phyloP scores from a whole-genome alignment of 2,329 filamentous ascomycete species.

The Trichoderma sp. region DNA sequence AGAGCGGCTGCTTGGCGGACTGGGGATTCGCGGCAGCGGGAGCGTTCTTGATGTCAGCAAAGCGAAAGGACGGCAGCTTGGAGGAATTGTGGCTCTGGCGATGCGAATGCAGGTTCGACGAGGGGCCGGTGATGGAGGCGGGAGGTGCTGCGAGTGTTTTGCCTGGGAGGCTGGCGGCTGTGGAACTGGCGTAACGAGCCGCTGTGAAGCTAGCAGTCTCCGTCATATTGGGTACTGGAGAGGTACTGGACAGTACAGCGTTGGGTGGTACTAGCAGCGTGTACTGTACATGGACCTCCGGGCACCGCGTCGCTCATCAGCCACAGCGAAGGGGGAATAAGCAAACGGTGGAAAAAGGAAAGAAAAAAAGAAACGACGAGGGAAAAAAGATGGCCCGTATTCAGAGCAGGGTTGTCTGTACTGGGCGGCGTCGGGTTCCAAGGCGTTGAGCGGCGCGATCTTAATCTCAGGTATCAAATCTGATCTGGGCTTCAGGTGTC shows the following conservation, averaged over 20 bases:
- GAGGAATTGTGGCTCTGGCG: conserved; percentile 57
- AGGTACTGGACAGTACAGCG: conserved; percentile 4
- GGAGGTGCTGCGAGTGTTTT: conserved; percentile 22
- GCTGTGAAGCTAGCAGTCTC: conserved; percentile 24
- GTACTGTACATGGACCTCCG: conserved; percentile 6
- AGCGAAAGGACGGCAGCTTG: conserved; percentile 57
- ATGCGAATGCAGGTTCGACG: conserved; percentile 44
- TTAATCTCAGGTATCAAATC: neutral
- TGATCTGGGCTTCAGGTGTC: neutral
- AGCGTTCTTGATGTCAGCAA: conserved; percentile 47
- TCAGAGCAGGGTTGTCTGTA: neutral
- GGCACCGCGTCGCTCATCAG: conserved; percentile 16
- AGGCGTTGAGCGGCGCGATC: neutral
- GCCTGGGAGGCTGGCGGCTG: conserved; percentile 20
- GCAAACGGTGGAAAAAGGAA: neutral
- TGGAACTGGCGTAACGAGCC: conserved; percentile 22
- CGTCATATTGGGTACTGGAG: conserved; percentile 20
- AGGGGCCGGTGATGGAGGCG: conserved; percentile 22
- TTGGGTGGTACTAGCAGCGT: conserved; percentile 4
- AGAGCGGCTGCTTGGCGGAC: conserved; percentile 25
- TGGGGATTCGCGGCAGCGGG: conserved; percentile 29
- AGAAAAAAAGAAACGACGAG: neutral
- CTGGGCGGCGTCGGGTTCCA: neutral
- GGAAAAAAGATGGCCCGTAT: neutral
- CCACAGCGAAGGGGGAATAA: conserved; percentile 1